Evolutionary conservation across 2,329 filamentous ascomycete species (phyloP).

Genomic region (Cucurbitaria berberidis): DNA sequence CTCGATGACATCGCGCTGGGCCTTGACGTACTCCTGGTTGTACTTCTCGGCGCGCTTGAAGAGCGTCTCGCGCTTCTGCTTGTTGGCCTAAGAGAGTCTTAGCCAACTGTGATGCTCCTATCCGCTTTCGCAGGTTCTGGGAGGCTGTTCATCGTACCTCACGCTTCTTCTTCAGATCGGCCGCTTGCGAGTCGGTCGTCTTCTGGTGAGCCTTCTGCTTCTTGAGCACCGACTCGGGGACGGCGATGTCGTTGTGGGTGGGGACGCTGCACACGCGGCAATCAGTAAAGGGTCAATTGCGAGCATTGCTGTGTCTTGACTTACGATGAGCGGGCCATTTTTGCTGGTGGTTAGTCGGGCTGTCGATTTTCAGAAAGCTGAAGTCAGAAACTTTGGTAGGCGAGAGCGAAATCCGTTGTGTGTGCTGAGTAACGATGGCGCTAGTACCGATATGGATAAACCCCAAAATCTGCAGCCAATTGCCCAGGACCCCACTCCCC

Average conservation of each 20-base stretch:
- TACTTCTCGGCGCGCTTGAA: slow-evolving; percentile 99
- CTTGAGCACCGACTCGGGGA: slow-evolving; percentile 99
- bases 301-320: slow-evolving; percentile 8
- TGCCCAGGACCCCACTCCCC: neutral
- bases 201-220: slow-evolving; percentile 99
- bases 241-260: slow-evolving; percentile 92
- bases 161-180: slow-evolving; percentile 86
- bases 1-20: slow-evolving; percentile 95
- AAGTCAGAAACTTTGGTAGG: slow-evolving; percentile 18
- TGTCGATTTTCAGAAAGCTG: slow-evolving; percentile 37
- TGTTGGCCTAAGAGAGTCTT: slow-evolving; percentile 77
- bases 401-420: slow-evolving; percentile 33
- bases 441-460: slow-evolving; percentile 24
- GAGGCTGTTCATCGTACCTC: slow-evolving; percentile 76
- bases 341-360: slow-evolving; percentile 45
- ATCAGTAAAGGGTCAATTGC: slow-evolving; percentile 1
- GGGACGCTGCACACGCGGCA: slow-evolving; percentile 68
- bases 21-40: slow-evolving; percentile 98
- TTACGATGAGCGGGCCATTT: slow-evolving; percentile 48
- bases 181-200: slow-evolving; percentile 85
- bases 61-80: slow-evolving; percentile 98
- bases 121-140: slow-evolving; percentile 44
- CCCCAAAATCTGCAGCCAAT: slow-evolving; percentile 13
- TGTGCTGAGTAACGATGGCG: slow-evolving; percentile 8
- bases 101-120: slow-evolving; percentile 49